These are phyloP conservation scores for Eremothecium cymbalariae DNA, from an alignment of 1,139 yeast species.

Conservation along the genomic window DNA sequence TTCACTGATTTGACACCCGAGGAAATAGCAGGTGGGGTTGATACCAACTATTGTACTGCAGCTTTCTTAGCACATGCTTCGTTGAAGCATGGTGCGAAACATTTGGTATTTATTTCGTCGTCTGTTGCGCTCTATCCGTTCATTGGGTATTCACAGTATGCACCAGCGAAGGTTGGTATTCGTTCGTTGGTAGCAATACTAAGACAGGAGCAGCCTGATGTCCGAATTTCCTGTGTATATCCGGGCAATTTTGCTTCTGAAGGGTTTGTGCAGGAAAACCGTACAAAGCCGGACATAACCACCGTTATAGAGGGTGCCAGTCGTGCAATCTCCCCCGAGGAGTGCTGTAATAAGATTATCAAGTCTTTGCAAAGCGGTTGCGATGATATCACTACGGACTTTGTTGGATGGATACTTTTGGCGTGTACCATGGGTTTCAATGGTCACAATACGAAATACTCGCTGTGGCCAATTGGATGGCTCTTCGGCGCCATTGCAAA, in stretches of 20 bases:
- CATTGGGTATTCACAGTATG: conserved; percentile 85
- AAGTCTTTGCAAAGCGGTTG: conserved; percentile 54
- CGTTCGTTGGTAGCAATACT: conserved; percentile 65
- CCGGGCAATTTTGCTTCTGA: conserved; percentile 91
- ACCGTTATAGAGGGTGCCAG: conserved; percentile 79
- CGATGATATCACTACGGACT: conserved; percentile 73
- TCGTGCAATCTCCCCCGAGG: conserved; percentile 54
- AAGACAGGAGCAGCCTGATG: conserved; percentile 75
- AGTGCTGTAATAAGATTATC: conserved; percentile 58
- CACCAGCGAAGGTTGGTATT: conserved; percentile 81
- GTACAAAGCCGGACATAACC: conserved; percentile 81
- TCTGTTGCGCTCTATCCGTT: conserved; percentile 78
- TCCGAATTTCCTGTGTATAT: conserved; percentile 54
- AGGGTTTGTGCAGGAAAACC: conserved; percentile 75
- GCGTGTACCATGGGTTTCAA: conserved; percentile 55
- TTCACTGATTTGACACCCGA: conserved; percentile 56
- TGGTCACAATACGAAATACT: conserved; percentile 47
- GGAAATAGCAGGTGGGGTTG: conserved; percentile 55
- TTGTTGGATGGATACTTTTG: conserved; percentile 75
- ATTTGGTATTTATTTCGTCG: conserved; percentile 71
- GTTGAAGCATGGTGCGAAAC: conserved; percentile 32
- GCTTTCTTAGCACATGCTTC: conserved; percentile 61
- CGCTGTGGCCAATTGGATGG: conserved; percentile 47
- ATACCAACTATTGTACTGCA: conserved; percentile 66
- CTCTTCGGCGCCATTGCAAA: conserved; percentile 28